These are phyloP conservation scores for Trichomonas gallinae DNA, from an alignment of 208 protist genomes.

Conservation along the genomic window DNA sequence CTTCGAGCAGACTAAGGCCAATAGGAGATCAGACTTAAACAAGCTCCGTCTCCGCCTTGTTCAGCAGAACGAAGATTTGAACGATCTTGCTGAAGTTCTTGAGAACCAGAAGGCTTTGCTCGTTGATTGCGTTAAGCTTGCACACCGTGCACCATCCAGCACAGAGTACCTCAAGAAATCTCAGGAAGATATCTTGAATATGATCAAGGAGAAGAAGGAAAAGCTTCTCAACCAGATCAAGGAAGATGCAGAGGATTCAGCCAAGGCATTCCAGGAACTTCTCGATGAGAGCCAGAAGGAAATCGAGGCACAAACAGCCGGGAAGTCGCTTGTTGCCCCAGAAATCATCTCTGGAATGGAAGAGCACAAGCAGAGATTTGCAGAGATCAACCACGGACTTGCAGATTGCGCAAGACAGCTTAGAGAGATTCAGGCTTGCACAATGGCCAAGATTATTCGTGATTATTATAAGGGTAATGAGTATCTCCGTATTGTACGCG, in stretches of 20 bases:
- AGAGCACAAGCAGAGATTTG: background rate
- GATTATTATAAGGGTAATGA: background rate
- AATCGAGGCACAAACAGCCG: background rate
- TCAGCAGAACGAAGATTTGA: background rate
- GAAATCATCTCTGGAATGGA: background rate
- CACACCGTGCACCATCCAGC: background rate
- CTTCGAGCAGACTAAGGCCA: background rate
- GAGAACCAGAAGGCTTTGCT: background rate
- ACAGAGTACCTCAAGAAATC: background rate
- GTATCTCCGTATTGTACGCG: background rate
- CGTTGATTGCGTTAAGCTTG: background rate
- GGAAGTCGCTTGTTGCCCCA: background rate
- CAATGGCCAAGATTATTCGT: background rate
- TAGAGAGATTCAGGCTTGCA: background rate
- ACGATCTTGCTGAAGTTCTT: background rate
- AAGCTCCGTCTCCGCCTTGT: background rate
- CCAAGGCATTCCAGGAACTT: background rate
- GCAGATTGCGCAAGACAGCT: background rate
- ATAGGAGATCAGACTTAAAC: background rate
- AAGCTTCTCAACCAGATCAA: background rate
- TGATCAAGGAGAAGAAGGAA: background rate
- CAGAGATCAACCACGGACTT: background rate
- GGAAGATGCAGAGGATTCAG: background rate
- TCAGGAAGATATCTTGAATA: background rate
- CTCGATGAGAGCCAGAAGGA: background rate